phyloP scores from a whole-genome alignment of 768 basidiomycete genomes.

The Boletus sp. region DNA sequence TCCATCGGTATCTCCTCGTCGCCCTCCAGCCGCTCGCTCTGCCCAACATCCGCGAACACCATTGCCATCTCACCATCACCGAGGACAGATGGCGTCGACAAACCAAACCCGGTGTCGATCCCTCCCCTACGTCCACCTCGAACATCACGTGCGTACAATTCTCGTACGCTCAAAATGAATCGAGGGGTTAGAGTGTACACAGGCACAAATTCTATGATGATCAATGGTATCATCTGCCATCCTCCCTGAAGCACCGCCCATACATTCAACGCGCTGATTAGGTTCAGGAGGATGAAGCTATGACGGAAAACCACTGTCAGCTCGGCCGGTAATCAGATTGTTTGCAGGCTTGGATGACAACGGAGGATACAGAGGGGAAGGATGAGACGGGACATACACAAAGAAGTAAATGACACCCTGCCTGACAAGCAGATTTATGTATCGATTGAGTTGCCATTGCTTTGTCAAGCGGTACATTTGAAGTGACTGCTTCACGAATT shows the following conservation, averaged over 20 bases:
- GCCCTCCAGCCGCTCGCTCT: neutral
- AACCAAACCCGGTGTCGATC: neutral
- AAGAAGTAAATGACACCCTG: neutral
- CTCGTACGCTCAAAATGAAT: neutral
- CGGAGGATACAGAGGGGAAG: too few species aligned
- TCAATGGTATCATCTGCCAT: neutral
- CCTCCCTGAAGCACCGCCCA: neutral
- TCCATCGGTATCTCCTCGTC: conserved; percentile 9
- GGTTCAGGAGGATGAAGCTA: neutral
- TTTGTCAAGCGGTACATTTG: neutral
- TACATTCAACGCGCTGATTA: neutral
- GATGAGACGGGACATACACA: neutral
- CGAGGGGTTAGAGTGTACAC: neutral
- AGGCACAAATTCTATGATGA: neutral
- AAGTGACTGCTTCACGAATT: neutral
- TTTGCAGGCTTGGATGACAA: too few species aligned
- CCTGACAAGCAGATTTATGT: neutral
- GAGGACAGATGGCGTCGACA: neutral
- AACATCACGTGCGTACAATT: neutral
- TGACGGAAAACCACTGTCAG: neutral
- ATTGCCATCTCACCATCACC: neutral
- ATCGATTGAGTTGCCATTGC: neutral
- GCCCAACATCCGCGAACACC: neutral
- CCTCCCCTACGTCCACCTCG: neutral
- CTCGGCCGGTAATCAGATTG: neutral